phyloP scores from a whole-genome alignment of 2,329 filamentous ascomycete genomes.

The Diaporthe ampelina region DNA sequence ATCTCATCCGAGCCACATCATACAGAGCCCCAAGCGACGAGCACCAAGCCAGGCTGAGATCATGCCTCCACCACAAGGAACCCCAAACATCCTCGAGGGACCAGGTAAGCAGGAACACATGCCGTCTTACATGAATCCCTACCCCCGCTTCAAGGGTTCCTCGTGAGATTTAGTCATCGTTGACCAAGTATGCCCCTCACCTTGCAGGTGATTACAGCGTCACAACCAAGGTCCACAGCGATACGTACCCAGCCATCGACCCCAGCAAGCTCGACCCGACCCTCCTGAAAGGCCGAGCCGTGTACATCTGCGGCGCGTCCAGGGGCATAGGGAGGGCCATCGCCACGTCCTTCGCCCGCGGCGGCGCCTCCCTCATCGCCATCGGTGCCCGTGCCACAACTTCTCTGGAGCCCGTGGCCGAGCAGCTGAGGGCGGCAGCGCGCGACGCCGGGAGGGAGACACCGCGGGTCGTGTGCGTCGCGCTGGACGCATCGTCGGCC shows the following conservation, averaged over 20 bases:
- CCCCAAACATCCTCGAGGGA: conserved; percentile 24
- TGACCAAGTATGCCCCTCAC: background rate
- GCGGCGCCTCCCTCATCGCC: conserved; percentile 26
- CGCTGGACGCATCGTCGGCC: background rate
- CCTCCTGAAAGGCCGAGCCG: conserved; percentile 22
- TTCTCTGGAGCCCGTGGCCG: conserved; percentile 20
- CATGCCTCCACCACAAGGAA: conserved; percentile 34
- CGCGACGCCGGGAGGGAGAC: background rate
- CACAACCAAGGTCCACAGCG: conserved; percentile 31
- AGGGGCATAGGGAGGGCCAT: conserved; percentile 31
- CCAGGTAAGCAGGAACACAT: conserved; percentile 17
- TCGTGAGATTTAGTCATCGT: conserved; percentile 9
- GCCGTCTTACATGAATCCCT: background rate
- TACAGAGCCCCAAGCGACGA: background rate
- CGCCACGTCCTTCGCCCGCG: conserved; percentile 29
- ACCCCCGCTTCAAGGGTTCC: background rate
- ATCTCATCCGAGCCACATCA: background rate
- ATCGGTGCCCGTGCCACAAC: background rate
- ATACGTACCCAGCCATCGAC: conserved; percentile 35
- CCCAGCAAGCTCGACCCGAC: conserved; percentile 14
- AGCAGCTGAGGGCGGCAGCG: conserved; percentile 20
- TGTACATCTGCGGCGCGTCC: conserved; percentile 29
- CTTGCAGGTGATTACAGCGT: conserved; percentile 28
- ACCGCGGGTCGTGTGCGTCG: conserved; percentile 2
- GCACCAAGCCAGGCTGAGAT: background rate